A percentile compares a stretch with the other conserved stretches of the same genome.
These are phyloP conservation scores for Alternaria panax DNA, from an alignment of 2,329 filamentous ascomycete species.

Conservation along the genomic window DNA sequence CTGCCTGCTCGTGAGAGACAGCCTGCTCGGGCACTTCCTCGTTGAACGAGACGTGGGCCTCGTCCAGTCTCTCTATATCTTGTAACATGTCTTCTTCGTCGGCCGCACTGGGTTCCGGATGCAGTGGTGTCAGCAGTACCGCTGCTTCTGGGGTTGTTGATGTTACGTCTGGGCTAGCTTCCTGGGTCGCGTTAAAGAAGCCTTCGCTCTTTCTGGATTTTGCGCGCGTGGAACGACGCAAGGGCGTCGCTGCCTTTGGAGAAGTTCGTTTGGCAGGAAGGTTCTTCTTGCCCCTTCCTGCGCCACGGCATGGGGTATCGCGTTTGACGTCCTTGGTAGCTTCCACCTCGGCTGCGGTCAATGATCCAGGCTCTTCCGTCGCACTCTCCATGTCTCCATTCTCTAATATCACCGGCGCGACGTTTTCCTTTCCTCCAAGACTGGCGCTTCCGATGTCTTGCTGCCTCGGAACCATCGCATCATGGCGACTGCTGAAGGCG, in stretches of 20 bases:
- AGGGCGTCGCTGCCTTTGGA: neutral
- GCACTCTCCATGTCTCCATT: neutral
- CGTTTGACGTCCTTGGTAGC: neutral
- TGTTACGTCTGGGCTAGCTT: neutral
- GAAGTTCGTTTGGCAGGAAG: neutral
- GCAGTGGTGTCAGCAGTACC: neutral
- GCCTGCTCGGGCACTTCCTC: neutral
- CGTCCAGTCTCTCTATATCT: neutral
- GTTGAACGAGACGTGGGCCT: neutral
- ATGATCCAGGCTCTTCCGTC: neutral
- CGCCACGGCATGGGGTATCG: neutral
- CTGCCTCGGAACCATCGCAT: neutral
- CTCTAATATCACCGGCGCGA: neutral
- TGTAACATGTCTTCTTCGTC: neutral
- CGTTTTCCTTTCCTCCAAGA: neutral
- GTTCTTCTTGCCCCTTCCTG: neutral
- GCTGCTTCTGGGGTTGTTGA: neutral
- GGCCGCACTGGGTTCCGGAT: neutral
- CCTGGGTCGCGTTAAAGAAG: neutral
- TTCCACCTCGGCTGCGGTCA: neutral
- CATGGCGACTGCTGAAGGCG: neutral
- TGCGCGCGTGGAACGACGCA: neutral
- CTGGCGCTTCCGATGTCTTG: neutral
- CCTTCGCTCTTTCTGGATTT: neutral
- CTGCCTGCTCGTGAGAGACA: neutral